phyloP scores from a whole-genome alignment of 768 basidiomycete genomes.

The Phallus indusiatus region DNA sequence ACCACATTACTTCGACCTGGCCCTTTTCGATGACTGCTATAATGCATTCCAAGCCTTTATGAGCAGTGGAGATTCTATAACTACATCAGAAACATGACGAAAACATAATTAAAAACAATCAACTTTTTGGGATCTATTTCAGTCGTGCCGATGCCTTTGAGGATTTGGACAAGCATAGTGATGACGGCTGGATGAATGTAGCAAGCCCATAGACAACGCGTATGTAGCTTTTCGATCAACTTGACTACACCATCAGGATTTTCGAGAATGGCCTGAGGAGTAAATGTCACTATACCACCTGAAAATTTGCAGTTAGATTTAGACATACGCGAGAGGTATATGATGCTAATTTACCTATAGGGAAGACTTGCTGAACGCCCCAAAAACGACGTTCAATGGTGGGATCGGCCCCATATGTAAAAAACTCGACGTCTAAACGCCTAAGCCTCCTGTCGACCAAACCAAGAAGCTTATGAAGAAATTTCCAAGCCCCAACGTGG shows the following conservation, averaged over 20 bases:
- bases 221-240: constrained; percentile 39
- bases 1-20: constrained; percentile 38
- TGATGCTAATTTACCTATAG: constrained; percentile 39
- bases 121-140: not conserved
- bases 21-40: constrained; percentile 48
- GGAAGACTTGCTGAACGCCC: constrained; percentile 61
- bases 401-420: constrained; percentile 58
- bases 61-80: constrained; percentile 27
- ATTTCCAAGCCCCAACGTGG: constrained; percentile 47
- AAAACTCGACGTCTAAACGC: constrained; percentile 43
- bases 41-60: constrained; percentile 31
- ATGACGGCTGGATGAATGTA: constrained; percentile 59
- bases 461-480: constrained; percentile 38
- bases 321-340: not conserved
- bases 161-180: constrained; percentile 17
- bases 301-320: not conserved
- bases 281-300: constrained; percentile 73
- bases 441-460: constrained; percentile 39
- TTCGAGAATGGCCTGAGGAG: constrained; percentile 46
- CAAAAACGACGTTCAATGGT: constrained; percentile 40
- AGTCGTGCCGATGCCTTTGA: not conserved
- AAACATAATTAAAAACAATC: not conserved
- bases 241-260: constrained; percentile 40
- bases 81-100: not conserved
- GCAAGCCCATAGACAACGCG: constrained; percentile 60